Percentiles rank a stretch among this genome's conserved stretches.
phyloP scores from a whole-genome alignment of 306 rosid species.

The Dalbergia cultrata region DNA sequence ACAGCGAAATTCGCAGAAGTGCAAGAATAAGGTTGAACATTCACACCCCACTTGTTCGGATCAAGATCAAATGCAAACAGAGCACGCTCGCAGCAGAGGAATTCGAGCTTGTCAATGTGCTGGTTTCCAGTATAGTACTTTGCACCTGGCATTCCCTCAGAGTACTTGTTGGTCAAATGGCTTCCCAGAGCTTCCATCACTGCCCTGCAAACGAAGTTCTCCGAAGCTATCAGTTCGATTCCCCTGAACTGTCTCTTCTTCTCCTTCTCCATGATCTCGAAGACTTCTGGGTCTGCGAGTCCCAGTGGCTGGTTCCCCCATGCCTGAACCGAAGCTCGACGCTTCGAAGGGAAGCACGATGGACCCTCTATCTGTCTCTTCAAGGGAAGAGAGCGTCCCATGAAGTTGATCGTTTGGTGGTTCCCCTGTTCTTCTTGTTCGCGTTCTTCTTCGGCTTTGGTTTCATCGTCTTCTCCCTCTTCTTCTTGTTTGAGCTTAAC shows the following conservation, averaged over 20 bases:
- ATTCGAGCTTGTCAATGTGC: slow-evolving; percentile 80
- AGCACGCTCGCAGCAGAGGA: slow-evolving; percentile 80
- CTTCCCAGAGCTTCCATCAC: slow-evolving; percentile 94
- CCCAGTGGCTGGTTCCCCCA: slow-evolving; percentile 80
- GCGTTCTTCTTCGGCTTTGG: background rate
- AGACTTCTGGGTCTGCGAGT: slow-evolving; percentile 77
- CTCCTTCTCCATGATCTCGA: slow-evolving; percentile 79
- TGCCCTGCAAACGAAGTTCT: slow-evolving; percentile 84
- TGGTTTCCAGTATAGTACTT: slow-evolving; percentile 80
- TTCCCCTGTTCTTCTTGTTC: slow-evolving; percentile 45
- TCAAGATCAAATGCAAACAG: slow-evolving; percentile 75
- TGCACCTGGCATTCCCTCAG: slow-evolving; percentile 87
- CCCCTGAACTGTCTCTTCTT: slow-evolving; percentile 72
- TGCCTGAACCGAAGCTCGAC: slow-evolving; percentile 48
- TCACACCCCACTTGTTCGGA: slow-evolving; percentile 82
- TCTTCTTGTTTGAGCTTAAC: slow-evolving; percentile 40
- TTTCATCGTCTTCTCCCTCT: background rate
- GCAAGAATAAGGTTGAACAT: slow-evolving; percentile 91
- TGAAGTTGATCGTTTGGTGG: slow-evolving; percentile 57
- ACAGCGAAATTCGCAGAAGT: slow-evolving; percentile 90
- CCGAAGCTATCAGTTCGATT: slow-evolving; percentile 87
- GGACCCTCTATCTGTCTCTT: slow-evolving; percentile 65
- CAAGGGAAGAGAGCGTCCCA: slow-evolving; percentile 62
- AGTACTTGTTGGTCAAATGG: slow-evolving; percentile 83
- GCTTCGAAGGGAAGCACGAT: slow-evolving; percentile 55